Base-by-base conservation (phyloP, 1,284 basidiomycete species). In the Cutaneotrichosporon cavernicola region DNA sequence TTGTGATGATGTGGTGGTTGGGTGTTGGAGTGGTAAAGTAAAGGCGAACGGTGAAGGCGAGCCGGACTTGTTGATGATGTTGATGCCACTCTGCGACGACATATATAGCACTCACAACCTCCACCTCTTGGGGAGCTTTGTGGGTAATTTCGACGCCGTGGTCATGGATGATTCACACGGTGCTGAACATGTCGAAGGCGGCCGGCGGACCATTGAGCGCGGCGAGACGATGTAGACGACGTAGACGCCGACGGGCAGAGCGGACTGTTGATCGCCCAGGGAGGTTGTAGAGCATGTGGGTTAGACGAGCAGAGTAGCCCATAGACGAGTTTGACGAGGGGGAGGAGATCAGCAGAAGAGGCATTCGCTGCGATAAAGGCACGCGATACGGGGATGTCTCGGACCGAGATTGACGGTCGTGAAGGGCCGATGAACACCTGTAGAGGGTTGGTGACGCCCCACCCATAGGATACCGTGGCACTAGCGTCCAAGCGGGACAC, bases 1-100 rank as follows among this genome's bases (percentile, higher is more conserved):
- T 66, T 52, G 13, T 40, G 18, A 46, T 21, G 21, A 43, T 31
- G 30, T 47, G 7, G 26, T 13, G 21, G 13, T 49, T 63, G 38
- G 21, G 43, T 21, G 47, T 14, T 5, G 14, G 47, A 51, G 11
- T 26, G 26, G 26, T 26, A 26, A 51, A 22, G 49, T 13, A 13
- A 14, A 51, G 49, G 14, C 22, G 49, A 51, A 10, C 11, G 49
- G 49, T 11, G 49, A 11, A 53, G 14, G 51, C 10, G 47, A 22
- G 22, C 22, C 14, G 22, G 10, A 30, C 49, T 50, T 26, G 22
- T 26, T 50, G 49, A 50, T 50, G 49, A 2, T 4, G 43, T 46
- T n/a, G 0, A n/a, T 4, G 9, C 18, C 43, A 18, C 16, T n/a
- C 8, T 5, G 11, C 34, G 11, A n/a, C 18, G 43, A 9, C 14